phyloP scores from a whole-genome alignment of 306 rosid species.

The Delonix regia region DNA sequence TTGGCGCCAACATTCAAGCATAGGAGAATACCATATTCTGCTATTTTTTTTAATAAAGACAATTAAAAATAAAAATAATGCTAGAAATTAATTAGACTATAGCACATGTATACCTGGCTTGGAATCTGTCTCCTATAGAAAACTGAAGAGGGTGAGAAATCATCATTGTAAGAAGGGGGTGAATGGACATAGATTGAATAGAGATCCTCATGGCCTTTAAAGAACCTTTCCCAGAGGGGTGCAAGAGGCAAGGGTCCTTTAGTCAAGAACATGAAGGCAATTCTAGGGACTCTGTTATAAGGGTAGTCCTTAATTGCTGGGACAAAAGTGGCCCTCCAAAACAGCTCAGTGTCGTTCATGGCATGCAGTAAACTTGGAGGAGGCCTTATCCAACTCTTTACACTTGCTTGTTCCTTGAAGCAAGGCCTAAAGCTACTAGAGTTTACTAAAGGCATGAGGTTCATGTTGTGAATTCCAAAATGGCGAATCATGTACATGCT shows the following conservation, averaged over 20 bases:
- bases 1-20: not conserved
- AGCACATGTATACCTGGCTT: constrained; percentile 65
- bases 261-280: constrained; percentile 79
- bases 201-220: constrained; percentile 50
- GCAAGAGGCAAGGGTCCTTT: constrained; percentile 75
- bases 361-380: constrained; percentile 62
- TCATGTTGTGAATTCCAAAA: constrained; percentile 57
- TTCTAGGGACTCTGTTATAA: constrained; percentile 56
- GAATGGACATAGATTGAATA: constrained; percentile 68
- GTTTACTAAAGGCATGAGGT: constrained; percentile 34
- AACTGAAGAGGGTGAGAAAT: constrained; percentile 65
- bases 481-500: constrained; percentile 75
- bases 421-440: constrained; percentile 53
- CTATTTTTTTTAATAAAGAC: not conserved
- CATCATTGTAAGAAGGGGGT: constrained; percentile 54
- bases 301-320: constrained; percentile 63
- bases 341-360: constrained; percentile 81
- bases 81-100: not conserved
- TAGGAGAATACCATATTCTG: not conserved
- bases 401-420: constrained; percentile 49
- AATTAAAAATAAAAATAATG: not conserved
- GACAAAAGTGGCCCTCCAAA: constrained; percentile 79
- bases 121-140: constrained; percentile 82
- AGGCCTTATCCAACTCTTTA: constrained; percentile 71
- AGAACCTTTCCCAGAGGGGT: constrained; percentile 70